Evolutionary conservation across 2,329 filamentous ascomycete species (phyloP), one percentile per base, ranked within the genome.

Genomic region (Trichophyton mentagrophytes): DNA sequence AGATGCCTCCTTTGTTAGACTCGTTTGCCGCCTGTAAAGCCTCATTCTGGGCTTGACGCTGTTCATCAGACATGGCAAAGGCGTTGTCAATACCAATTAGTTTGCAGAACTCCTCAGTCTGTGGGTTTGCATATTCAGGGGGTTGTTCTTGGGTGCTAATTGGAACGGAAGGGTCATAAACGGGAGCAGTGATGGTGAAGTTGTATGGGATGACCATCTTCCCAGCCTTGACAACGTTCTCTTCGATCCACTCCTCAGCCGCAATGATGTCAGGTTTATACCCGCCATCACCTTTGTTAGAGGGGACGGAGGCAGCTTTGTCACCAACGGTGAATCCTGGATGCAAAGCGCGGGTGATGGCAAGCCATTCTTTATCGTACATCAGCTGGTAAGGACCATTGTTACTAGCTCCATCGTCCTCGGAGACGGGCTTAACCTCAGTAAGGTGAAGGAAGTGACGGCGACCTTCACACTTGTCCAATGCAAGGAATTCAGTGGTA

Each of bases 281-380:
- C 58, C 80, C 74, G 1, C 78, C 81, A 71, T 95, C 84, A 20
- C 88, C 88, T 27, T 82, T 77, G 68, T 95, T 80, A 1, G 76
- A 71, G 0, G 86, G 79, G 0, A 81, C 73, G 44, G 74, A 72
- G 1, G 81, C 79, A 6, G 74, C 70, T 3, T 78, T 78, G 64
- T 86, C 78, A 51, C 89, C 88, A 42, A 92, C 76, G 1, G 76
- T 73, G 1, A 93, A 78, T 46, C 83, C 79, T 2, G 78, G 67
- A 46, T 88, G 83, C 69, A 97, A 95, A 6, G 85, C 86, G 47
- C 92, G 87, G 11, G 86, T 91, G 65, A 99, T 96, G 47, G 93
- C 88, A 6, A 99, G 84, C 92, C 92, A 99, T 75, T 99, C 93
- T 9, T 86, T 84, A 72, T 99, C 93, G 70, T 99, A 97, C 56